Evolutionary conservation across 2,329 filamentous ascomycete genomes (phyloP), one percentile per base, ranked within the genome.

Genomic region (Fusarium anthophilum): DNA sequence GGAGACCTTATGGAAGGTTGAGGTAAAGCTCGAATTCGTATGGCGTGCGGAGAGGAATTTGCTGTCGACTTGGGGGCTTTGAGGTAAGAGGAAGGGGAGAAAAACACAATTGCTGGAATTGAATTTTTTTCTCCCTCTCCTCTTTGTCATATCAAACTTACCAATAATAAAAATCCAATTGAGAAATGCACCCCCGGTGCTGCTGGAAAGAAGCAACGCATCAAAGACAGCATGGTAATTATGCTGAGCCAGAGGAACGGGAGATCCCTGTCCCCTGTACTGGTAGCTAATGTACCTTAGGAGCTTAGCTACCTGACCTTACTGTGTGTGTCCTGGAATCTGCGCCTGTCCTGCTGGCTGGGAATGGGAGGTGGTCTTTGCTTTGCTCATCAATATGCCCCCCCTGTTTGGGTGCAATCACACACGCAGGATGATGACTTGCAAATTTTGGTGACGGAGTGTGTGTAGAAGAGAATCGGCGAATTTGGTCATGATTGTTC

Each of bases 381-480:
- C 66, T 73, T 50, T 70, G 67, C 65, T 72, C 74, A 70, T 76
- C 66, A 75, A 71, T 75, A 58, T 68, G 45, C 20, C 73, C 71
- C 72, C 77, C 72, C 77, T 75, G 72, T 71, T 70, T 67, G 43
- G 73, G 69, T 74, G 70, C 69, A 77, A 64, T 61, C 67, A 57
- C 74, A 65, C 69, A 58, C 66, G 24, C 47, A 53, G 47, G 30
- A 50, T 41, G 17, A 39, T 48, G 47, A 70, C 39, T 64, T 62
- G 62, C 48, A 18, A 72, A 74, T 74, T 72, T 73, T 76, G 74
- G 79, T 48, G 79, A 77, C 78, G 79, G 77, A 77, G 75, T 70
- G 61, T 67, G 45, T 59, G 41, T 30, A 61, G 51, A 41, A n/a
- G 26, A 55, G 37, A 41, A 55, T 30, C 35, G 35, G 51, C 51